Conservation (phyloP, 306 rosid species). For the Cucumis cinereus region DNA sequence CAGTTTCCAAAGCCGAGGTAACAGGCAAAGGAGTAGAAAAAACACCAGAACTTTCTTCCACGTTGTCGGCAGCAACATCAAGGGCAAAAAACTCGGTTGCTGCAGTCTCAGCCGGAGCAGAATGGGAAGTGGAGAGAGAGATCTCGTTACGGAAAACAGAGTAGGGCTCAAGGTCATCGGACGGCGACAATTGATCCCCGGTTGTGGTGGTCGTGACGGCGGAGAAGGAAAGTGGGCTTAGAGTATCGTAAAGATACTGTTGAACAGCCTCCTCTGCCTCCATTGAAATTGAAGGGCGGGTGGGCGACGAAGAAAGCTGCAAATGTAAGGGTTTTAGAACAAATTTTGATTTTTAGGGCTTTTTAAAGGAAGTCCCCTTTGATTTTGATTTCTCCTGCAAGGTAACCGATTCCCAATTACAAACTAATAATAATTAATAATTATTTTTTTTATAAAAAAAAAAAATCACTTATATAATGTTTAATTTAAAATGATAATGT, state of each 20-base stretch:
- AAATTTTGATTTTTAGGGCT: not conserved
- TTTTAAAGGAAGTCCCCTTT: not conserved
- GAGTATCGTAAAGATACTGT: conserved; percentile 43
- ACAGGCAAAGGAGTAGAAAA: conserved; percentile 11
- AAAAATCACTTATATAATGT: too few relatives aligned
- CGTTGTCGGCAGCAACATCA: conserved; percentile 31
- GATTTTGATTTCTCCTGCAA: not conserved
- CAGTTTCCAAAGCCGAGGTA: conserved; percentile 4
- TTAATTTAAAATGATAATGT: too few relatives aligned
- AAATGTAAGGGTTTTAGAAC: not conserved
- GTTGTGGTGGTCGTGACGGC: not conserved
- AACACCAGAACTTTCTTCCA: not conserved
- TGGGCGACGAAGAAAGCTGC: not conserved
- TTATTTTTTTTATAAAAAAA: too few relatives aligned
- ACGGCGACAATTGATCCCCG: conserved; percentile 11
- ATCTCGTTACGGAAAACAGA: conserved; percentile 68
- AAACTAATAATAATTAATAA: too few relatives aligned
- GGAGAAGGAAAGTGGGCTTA: conserved; percentile 30
- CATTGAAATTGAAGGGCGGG: not conserved
- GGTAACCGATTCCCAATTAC: too few relatives aligned
- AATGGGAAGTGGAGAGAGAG: conserved; percentile 30
- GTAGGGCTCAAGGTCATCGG: conserved; percentile 31
- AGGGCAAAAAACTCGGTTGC: conserved; percentile 68
- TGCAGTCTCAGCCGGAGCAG: conserved; percentile 15
- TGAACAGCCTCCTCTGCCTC: conserved; percentile 28